Evolutionary conservation across 805 yeast species (phyloP).

Genomic region (Schwanniomyces sp.): DNA sequence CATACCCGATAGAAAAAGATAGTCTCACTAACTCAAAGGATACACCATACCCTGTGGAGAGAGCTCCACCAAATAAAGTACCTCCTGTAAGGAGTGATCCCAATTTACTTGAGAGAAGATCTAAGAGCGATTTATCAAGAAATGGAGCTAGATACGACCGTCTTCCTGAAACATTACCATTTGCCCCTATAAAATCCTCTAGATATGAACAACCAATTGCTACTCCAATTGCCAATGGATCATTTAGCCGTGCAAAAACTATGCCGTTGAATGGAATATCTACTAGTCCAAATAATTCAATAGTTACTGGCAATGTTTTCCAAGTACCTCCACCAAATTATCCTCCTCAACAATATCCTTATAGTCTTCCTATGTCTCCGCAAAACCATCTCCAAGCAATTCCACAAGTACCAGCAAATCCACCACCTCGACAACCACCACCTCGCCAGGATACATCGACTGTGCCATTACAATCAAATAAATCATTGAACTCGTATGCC

Average conservation of each 20-base stretch:
- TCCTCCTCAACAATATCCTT: background rate
- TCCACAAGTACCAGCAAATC: background rate
- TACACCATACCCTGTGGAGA: slow-evolving; percentile 15
- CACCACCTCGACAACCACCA: background rate
- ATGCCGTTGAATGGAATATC: background rate
- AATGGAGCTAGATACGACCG: background rate
- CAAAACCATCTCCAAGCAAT: background rate
- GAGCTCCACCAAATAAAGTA: slow-evolving; percentile 50
- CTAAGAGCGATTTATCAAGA: background rate
- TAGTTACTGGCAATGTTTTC: background rate
- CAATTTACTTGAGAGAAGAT: background rate
- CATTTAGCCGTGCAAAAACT: background rate
- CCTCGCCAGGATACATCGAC: slow-evolving; percentile 2
- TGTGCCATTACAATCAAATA: background rate
- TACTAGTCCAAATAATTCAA: background rate
- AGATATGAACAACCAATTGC: background rate
- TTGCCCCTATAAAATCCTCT: background rate
- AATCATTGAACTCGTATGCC: background rate
- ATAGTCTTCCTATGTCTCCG: background rate
- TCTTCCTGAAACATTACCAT: background rate
- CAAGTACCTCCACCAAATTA: background rate
- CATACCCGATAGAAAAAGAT: slow-evolving; percentile 1
- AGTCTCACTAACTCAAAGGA: slow-evolving; percentile 1
- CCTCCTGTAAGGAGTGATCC: background rate
- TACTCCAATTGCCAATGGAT: background rate